phyloP scores from a whole-genome alignment of 2,329 filamentous ascomycete species.

The Alternaria tenuissima region DNA sequence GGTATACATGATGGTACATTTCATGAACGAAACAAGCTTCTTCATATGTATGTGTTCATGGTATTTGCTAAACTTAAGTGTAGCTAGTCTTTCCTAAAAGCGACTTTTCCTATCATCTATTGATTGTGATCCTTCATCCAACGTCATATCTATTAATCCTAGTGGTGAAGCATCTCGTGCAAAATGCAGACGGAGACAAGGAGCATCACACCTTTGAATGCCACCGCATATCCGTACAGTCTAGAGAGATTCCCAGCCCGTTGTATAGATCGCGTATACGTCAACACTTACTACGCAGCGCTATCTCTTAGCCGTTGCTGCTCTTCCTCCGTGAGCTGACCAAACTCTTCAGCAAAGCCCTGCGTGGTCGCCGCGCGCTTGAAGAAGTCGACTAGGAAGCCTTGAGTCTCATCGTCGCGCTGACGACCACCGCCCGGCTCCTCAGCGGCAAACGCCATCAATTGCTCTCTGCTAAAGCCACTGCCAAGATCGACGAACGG shows the following conservation, averaged over 20 bases:
- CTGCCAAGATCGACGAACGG: slow-evolving; percentile 75
- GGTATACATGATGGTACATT: too few relatives aligned
- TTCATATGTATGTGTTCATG: background rate
- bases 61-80: background rate
- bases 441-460: slow-evolving; percentile 77
- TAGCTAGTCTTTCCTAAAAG: background rate
- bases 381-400: slow-evolving; percentile 85
- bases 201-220: background rate
- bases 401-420: slow-evolving; percentile 89
- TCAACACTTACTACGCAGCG: slow-evolving; percentile 24
- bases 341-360: slow-evolving; percentile 65
- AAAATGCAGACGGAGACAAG: background rate
- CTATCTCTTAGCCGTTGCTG: slow-evolving; percentile 59
- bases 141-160: background rate
- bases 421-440: slow-evolving; percentile 64
- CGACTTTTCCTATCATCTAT: background rate
- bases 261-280: background rate
- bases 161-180: background rate
- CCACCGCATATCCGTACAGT: background rate
- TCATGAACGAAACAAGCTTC: background rate
- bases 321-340: slow-evolving; percentile 62
- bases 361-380: slow-evolving; percentile 61
- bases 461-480: slow-evolving; percentile 64
- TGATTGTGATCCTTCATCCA: background rate
- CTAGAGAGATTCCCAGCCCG: background rate